These are phyloP conservation scores for Epichloe hybrida DNA, from an alignment of 2,329 filamentous ascomycete genomes.

Conservation along the genomic window DNA sequence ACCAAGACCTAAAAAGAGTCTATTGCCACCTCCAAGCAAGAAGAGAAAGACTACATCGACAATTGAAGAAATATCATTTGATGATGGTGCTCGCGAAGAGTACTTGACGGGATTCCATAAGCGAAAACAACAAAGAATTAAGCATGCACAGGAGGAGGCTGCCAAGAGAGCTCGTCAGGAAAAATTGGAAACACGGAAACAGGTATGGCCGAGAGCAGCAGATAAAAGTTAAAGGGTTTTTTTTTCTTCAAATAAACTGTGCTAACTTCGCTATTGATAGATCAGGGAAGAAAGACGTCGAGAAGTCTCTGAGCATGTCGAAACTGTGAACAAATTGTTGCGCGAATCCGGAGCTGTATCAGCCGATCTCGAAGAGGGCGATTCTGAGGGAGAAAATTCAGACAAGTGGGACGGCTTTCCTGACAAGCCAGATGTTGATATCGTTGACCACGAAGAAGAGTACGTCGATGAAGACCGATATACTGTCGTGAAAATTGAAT, in stretches of 20 bases:
- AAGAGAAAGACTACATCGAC: conserved; percentile 47
- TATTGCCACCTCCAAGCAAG: conserved; percentile 48
- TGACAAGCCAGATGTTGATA: conserved; percentile 32
- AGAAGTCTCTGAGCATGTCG: conserved; percentile 71
- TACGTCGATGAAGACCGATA: conserved; percentile 95
- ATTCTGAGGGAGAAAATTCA: conserved; percentile 23
- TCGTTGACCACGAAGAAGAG: conserved; percentile 73
- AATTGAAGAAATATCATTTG: conserved; percentile 76
- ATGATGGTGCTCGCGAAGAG: conserved; percentile 64
- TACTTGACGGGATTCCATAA: conserved; percentile 96
- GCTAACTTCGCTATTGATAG: conserved; percentile 29
- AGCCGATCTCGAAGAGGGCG: conserved; percentile 27
- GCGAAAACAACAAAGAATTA: conserved; percentile 74
- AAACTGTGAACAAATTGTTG: conserved; percentile 59
- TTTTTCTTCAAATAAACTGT: background rate
- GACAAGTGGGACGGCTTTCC: conserved; percentile 55
- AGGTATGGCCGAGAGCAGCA: conserved; percentile 38
- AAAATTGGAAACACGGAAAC: conserved; percentile 56
- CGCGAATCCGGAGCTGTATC: conserved; percentile 39
- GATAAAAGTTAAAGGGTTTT: background rate
- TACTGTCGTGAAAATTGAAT: conserved; percentile 88
- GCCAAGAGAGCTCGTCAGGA: conserved; percentile 67
- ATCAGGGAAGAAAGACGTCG: conserved; percentile 69
- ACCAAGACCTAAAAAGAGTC: conserved; percentile 43
- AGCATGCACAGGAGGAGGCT: conserved; percentile 72